Evolutionary conservation across 192 early-diverging fungal genomes (phyloP).

Genomic region (Coemansia furcata): DNA sequence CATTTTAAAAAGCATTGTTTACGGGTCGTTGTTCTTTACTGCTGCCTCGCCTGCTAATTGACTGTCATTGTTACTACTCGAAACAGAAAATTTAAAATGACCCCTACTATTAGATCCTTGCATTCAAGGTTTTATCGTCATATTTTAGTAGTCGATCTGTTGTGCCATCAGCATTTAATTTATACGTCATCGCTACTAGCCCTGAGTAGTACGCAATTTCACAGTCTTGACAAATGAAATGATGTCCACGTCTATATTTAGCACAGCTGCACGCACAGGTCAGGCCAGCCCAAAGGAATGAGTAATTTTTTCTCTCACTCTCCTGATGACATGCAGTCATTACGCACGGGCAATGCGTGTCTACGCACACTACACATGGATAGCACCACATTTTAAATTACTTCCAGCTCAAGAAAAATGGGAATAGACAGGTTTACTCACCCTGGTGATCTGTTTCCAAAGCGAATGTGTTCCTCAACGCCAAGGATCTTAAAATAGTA

Average conservation of each 20-base stretch:
- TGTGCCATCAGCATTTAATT: not conserved
- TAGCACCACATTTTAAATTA: not conserved
- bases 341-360: not conserved
- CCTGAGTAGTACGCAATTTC: not conserved
- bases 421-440: not conserved
- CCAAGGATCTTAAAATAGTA: not conserved
- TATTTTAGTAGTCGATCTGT: not conserved
- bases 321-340: not conserved
- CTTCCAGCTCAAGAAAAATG: not conserved
- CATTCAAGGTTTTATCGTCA: not conserved
- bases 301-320: not conserved
- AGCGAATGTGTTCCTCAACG: not conserved
- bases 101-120: too few relatives aligned
- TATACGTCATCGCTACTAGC: not conserved
- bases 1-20: not conserved
- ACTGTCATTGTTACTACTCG: not conserved
- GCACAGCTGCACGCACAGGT: not conserved
- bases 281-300: not conserved
- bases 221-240: not conserved
- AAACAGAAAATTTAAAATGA: not conserved
- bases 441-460: not conserved
- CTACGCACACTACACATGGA: not conserved
- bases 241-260: not conserved
- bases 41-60: too few relatives aligned
- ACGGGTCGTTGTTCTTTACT: conserved; percentile 2